A percentile compares a stretch with the other conserved stretches of the same genome.
These are phyloP conservation scores for Candida germanica DNA, from an alignment of 805 yeast species.

Conservation along the genomic window DNA sequence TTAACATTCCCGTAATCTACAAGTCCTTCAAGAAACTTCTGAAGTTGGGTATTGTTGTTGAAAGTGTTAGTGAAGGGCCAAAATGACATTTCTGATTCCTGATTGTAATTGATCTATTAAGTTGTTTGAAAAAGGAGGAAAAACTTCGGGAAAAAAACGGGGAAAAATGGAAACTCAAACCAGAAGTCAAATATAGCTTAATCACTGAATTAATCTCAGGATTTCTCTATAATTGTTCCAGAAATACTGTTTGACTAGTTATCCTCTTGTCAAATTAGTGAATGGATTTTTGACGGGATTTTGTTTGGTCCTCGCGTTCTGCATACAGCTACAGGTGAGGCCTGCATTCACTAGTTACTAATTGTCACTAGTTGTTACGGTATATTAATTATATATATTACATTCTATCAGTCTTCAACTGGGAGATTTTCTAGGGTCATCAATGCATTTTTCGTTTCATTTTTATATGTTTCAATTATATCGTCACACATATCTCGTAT, in stretches of 20 bases:
- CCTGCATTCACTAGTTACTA: no score
- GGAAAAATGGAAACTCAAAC: no score
- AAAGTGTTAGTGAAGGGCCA: constrained; percentile 44
- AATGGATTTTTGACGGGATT: background rate
- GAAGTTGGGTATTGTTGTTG: constrained; percentile 36
- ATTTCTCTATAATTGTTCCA: background rate
- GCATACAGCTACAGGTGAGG: background rate
- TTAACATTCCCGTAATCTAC: constrained; percentile 29
- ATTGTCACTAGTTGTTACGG: no score
- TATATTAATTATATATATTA: no score
- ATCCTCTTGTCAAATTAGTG: no score
- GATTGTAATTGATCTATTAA: no score
- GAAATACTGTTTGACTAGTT: background rate
- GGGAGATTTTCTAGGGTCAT: constrained; percentile 11
- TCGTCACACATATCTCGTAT: constrained; percentile 44
- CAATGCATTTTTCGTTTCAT: constrained; percentile 52
- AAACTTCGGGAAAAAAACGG: no score
- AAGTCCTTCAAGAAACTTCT: constrained; percentile 37
- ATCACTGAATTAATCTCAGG: background rate
- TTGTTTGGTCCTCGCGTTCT: background rate
- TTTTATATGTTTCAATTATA: constrained; percentile 47
- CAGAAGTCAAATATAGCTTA: no score
- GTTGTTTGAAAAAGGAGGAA: no score
- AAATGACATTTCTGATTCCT: constrained; percentile 32
- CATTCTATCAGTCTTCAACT: constrained; percentile 15